Percentiles rank a stretch among this genome's conserved stretches.
Conservation (phyloP, 2,329 filamentous ascomycete genomes). For the Alternaria sp. region DNA sequence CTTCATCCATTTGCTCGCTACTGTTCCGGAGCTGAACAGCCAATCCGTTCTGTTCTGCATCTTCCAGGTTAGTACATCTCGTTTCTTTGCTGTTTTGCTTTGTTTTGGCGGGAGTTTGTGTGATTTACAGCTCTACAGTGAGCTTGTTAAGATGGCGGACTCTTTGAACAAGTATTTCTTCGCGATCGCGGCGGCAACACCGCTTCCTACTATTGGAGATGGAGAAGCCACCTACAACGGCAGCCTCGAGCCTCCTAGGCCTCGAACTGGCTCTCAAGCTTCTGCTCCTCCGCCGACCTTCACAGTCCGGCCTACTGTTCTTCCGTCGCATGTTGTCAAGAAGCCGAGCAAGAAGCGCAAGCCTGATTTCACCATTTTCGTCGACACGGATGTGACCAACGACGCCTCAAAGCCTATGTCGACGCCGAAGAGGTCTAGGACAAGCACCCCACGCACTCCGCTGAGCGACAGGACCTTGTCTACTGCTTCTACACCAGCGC, state of each 20-base stretch:
- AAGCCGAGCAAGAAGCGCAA: slow-evolving; percentile 22
- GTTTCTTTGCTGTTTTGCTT: slow-evolving; percentile 6
- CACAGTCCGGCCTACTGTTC: neutral
- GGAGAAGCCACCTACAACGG: neutral
- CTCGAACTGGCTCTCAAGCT: neutral
- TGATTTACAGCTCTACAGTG: slow-evolving; percentile 8
- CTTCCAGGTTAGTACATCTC: slow-evolving; percentile 8
- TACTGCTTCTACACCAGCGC: slow-evolving; percentile 21
- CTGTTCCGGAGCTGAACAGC: neutral
- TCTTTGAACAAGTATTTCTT: slow-evolving; percentile 14
- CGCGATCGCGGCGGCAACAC: slow-evolving; percentile 15
- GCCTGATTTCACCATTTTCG: slow-evolving; percentile 25
- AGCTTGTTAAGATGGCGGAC: slow-evolving; percentile 14
- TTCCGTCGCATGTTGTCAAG: neutral
- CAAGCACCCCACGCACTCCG: slow-evolving; percentile 15
- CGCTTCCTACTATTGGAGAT: slow-evolving; percentile 10
- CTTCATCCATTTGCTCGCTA: neutral
- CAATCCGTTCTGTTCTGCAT: slow-evolving; percentile 1
- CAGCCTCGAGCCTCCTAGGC: neutral
- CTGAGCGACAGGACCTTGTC: slow-evolving; percentile 14
- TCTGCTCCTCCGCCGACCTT: neutral
- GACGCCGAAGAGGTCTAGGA: slow-evolving; percentile 20
- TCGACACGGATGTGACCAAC: slow-evolving; percentile 14
- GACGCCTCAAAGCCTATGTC: neutral
- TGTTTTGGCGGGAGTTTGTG: neutral